A percentile compares a stretch with the other conserved stretches of the same genome.
phyloP scores from a whole-genome alignment of 129 eudicot species.

The Centrapalus pauciflorus region DNA sequence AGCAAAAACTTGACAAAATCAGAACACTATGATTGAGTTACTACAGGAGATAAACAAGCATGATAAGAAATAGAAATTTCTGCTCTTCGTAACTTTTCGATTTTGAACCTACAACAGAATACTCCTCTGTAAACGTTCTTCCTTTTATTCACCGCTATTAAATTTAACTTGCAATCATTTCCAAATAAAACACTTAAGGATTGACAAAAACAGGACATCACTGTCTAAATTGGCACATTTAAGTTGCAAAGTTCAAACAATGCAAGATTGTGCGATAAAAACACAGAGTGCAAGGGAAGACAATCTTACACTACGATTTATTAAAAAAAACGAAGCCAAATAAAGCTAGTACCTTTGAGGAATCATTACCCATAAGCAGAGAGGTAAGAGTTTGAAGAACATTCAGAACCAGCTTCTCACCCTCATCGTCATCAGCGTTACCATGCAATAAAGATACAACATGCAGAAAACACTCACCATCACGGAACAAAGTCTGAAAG shows the following conservation, averaged over 20 bases:
- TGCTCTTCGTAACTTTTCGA: background rate
- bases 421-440: slow-evolving; percentile 57
- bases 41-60: background rate
- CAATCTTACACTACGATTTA: background rate
- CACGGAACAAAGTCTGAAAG: slow-evolving; percentile 79
- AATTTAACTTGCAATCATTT: background rate
- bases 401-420: slow-evolving; percentile 72
- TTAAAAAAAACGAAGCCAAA: background rate
- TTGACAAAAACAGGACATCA: background rate
- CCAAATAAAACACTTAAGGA: slow-evolving; percentile 9
- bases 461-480: slow-evolving; percentile 94
- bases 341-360: slow-evolving; percentile 63
- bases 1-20: background rate
- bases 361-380: slow-evolving; percentile 72
- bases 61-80: background rate
- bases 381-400: slow-evolving; percentile 85
- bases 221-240: background rate
- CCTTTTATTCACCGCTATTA: background rate
- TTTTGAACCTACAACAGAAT: slow-evolving; percentile 4
- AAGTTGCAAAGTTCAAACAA: background rate
- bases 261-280: background rate
- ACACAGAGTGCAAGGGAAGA: background rate
- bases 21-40: no score
- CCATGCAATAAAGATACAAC: slow-evolving; percentile 90
- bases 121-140: background rate